Evolutionary conservation across 805 yeast species (phyloP), one percentile per base, ranked within the genome.

Genomic region (Yarrowia hollandica): DNA sequence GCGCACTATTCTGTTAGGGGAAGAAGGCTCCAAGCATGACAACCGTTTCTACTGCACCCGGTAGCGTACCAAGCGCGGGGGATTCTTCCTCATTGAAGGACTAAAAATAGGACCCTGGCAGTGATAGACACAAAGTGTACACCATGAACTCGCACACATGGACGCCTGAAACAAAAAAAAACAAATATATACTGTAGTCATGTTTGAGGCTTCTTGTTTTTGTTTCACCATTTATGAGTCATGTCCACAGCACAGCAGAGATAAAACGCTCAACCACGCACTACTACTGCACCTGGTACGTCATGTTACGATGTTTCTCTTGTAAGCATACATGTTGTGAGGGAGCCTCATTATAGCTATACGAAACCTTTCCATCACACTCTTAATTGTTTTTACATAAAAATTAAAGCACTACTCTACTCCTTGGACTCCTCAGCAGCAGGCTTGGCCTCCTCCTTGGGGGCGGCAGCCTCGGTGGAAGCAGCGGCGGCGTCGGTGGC

Each of bases 401-500:
- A 35, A 52, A 37, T 37, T 52, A 52, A 52, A 52, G 28, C 44
- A 52, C 58, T 33, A 52, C 58, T 33, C 39, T 48, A 48, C 55
- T 48, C 55, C 55, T 48, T 48, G 39, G 55, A 16, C 55, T 48
- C 55, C 55, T 48, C 55, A 48, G 39, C 55, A 42, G 56, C 28
- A 19, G 48, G 48, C 77, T 52, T 48, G 55, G 55, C 39, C 55
- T 48, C 55, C 55, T 72, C 73, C 77, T 37, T 48, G 46, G 61
- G 60, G 42, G 61, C 60, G 15, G 62, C 60, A 31, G 62, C 63
- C 38, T 30, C 67, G 38, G 62, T 58, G 21, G 60, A 59, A 19
- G 60, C 65, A 37, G 60, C 62, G 23, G 60, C 64, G 15, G 63
- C 61, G 10, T 59, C 63, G 44, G 63, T 62, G 26, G 61, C 61